These are phyloP conservation scores for Candida tropicalis DNA, from an alignment of 1,139 yeast genomes.

Conservation along the genomic window DNA sequence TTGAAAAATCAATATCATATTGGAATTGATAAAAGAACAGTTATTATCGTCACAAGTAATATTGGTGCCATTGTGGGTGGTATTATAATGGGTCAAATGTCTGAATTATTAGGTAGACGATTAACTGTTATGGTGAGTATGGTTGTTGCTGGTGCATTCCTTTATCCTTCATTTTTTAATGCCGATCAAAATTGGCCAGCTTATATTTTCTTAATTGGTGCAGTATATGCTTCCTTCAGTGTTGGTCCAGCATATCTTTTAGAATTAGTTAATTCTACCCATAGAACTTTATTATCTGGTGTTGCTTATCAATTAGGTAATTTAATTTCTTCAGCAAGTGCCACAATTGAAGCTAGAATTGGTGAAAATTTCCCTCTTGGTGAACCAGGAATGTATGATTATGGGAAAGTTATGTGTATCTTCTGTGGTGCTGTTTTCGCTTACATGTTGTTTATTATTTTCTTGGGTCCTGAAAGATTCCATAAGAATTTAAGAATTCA, in stretches of 20 bases:
- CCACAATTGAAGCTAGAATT: constrained; percentile 39
- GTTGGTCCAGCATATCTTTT: constrained; percentile 39
- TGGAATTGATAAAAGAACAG: constrained; percentile 39
- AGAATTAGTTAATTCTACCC: constrained; percentile 39
- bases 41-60: constrained; percentile 49
- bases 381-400: constrained; percentile 27
- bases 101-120: constrained; percentile 51
- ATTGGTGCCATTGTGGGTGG: constrained; percentile 57
- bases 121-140: constrained; percentile 39
- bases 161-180: constrained; percentile 36
- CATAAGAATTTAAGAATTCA: constrained; percentile 15
- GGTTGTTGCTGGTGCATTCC: constrained; percentile 34
- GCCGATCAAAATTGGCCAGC: constrained; percentile 34
- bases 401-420: constrained; percentile 42
- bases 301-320: constrained; percentile 44
- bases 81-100: constrained; percentile 44
- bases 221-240: constrained; percentile 45
- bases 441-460: constrained; percentile 27
- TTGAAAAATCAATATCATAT: constrained; percentile 41
- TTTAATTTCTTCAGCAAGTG: constrained; percentile 38
- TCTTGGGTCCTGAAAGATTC: constrained; percentile 39
- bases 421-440: constrained; percentile 41
- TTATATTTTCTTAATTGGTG: constrained; percentile 24
- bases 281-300: constrained; percentile 41
- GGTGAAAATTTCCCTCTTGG: constrained; percentile 34